These are phyloP conservation scores for Cyberlindnera amylophila DNA, from an alignment of 805 yeast species.

Conservation along the genomic window DNA sequence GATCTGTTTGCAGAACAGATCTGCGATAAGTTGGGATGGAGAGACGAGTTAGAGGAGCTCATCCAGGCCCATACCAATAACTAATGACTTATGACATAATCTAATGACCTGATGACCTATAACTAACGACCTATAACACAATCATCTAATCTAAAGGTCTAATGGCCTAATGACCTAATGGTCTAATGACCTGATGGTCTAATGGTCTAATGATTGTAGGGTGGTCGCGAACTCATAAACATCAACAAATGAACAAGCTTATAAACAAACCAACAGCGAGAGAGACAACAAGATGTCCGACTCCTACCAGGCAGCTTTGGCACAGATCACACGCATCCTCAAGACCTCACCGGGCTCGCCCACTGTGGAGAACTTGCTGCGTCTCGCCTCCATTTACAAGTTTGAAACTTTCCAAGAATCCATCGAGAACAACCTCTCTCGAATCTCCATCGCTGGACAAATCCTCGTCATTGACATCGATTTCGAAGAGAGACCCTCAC, in stretches of 20 bases:
- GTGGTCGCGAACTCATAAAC: too few relatives aligned
- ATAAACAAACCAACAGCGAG: neutral
- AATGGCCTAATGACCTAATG: too few relatives aligned
- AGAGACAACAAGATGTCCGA: constrained; percentile 20
- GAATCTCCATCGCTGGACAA: constrained; percentile 28
- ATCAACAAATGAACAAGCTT: neutral
- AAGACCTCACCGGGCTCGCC: constrained; percentile 22
- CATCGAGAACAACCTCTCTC: constrained; percentile 12
- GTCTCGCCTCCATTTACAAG: constrained; percentile 26
- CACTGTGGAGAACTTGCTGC: constrained; percentile 25
- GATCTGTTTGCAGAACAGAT: too few relatives aligned
- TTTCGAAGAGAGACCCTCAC: constrained; percentile 12
- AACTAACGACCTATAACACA: too few relatives aligned
- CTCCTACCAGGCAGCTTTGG: constrained; percentile 21
- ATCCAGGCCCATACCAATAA: too few relatives aligned
- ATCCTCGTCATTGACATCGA: constrained; percentile 28
- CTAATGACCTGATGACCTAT: too few relatives aligned
- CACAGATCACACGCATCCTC: constrained; percentile 18
- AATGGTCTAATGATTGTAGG: too few relatives aligned
- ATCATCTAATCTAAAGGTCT: too few relatives aligned
- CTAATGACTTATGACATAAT: too few relatives aligned
- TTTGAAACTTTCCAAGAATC: constrained; percentile 26
- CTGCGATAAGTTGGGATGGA: too few relatives aligned
- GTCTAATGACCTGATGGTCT: too few relatives aligned
- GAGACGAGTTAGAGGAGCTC: too few relatives aligned